A percentile compares a stretch with the other conserved stretches of the same genome.
phyloP scores from a whole-genome alignment of 208 protist species.

The Sergeia podlipaevii region DNA sequence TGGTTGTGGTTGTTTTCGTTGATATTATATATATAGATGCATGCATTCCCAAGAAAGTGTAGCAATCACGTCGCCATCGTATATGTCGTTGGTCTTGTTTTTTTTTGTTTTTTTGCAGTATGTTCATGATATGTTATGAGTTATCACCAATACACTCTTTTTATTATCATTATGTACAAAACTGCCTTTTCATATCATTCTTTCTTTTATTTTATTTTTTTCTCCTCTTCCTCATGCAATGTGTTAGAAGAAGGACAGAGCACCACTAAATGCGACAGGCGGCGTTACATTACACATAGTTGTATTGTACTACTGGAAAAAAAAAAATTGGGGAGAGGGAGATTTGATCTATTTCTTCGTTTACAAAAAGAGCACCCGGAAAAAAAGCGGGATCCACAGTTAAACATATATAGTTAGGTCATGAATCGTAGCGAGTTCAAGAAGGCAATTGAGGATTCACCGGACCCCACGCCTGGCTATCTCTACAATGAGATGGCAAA shows the following conservation, averaged over 20 bases:
- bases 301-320: neutral
- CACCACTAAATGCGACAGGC: too few relatives aligned
- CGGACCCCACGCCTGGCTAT: constrained; percentile 48
- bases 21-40: too few relatives aligned
- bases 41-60: too few relatives aligned
- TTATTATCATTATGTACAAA: constrained; percentile 4
- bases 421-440: constrained; percentile 50
- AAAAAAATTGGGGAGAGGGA: neutral
- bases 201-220: constrained; percentile 16
- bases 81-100: too few relatives aligned
- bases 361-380: neutral
- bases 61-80: too few relatives aligned
- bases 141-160: neutral
- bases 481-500: constrained; percentile 52
- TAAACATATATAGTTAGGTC: too few relatives aligned
- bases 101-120: too few relatives aligned
- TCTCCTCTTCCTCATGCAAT: constrained; percentile 7
- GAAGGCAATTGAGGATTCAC: constrained; percentile 36
- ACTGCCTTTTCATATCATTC: too few relatives aligned
- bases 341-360: neutral
- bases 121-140: neutral
- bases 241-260: constrained; percentile 5
- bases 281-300: too few relatives aligned
- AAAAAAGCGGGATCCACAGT: too few relatives aligned
- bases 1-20: too few relatives aligned